Base-by-base conservation (phyloP, 768 basidiomycete species). In the Kwoniella sp. region DNA sequence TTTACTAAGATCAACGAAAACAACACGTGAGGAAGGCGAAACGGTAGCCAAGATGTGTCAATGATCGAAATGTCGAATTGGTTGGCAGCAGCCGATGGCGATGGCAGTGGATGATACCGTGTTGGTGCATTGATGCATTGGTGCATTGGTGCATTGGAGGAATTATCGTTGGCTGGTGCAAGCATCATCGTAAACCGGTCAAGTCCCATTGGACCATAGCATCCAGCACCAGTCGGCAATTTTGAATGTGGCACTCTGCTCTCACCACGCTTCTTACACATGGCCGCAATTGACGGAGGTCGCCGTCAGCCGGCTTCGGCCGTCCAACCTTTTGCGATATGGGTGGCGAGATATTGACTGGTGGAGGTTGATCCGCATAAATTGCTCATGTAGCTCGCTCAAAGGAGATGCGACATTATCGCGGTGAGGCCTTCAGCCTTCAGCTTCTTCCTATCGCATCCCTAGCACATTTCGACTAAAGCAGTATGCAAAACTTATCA, bases 341-440 rank as follows among this genome's bases (percentile, higher is more conserved):
- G 47, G 13, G 34, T 34, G 34, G 34, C 34, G 34, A 34, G 34
- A 34, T 13, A 13, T 5, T 5, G 34, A 13, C 12, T 7, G 13
- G 51, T 53, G 51, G 51, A 53, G 26, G 53, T 54, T 8, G 53
- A 54, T 54, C 53, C 53, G 53, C 53, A 54, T 17, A 30, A 54
- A 29, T 54, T 30, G 30, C 53, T 54, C 53, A 53, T 5, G 34
- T 34, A n/a, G n/a, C n/a, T n/a, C n/a, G n/a, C n/a, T 5, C 13
- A 5, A 34, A 34, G 34, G 7, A 45, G n/a, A 11, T 45, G 41
- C 5, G 41, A 45, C 11, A 45, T 45, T 45, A 45, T 45, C 41
- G 41, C 41, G 41, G 41, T 11, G 17, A 20, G 41, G n/a, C n/a
- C n/a, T n/a, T n/a, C n/a, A n/a, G n/a, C n/a, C n/a, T n/a, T n/a